Evolutionary conservation across 331 rosid genomes (phyloP).

Genomic region (Spiraea crenata): DNA sequence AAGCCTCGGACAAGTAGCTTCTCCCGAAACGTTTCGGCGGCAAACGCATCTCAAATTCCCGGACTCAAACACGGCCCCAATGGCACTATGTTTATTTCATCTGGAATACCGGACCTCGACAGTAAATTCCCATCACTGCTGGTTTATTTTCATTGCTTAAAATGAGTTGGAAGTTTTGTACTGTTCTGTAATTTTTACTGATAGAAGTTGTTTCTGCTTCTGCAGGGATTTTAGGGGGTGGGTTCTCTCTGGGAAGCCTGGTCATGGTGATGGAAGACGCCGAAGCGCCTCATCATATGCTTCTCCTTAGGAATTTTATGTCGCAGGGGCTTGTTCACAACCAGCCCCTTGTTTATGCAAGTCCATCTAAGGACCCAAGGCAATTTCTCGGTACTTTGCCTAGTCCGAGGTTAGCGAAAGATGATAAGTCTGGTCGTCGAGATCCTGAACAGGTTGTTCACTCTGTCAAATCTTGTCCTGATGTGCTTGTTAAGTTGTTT

Average conservation of each 20-base stretch:
- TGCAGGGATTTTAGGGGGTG: constrained; percentile 84
- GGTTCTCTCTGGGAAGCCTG: constrained; percentile 79
- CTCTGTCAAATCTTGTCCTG: neutral
- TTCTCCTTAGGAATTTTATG: constrained; percentile 85
- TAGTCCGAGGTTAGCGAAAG: constrained; percentile 56
- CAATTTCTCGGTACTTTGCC: constrained; percentile 94
- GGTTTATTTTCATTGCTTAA: constrained; percentile 12
- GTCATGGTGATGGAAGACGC: constrained; percentile 94
- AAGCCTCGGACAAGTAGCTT: constrained; percentile 67
- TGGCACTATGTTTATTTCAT: constrained; percentile 66
- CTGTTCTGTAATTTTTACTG: neutral
- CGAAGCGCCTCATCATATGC: constrained; percentile 98
- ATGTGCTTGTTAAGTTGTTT: neutral
- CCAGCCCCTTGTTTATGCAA: constrained; percentile 83
- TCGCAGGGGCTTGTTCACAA: constrained; percentile 79
- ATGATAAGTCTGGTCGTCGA: constrained; percentile 43
- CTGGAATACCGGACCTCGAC: constrained; percentile 85
- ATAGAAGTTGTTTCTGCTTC: neutral
- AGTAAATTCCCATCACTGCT: constrained; percentile 43
- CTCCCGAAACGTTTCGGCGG: constrained; percentile 57
- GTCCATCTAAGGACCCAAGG: constrained; percentile 70
- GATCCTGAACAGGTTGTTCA: constrained; percentile 47
- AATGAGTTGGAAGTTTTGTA: neutral
- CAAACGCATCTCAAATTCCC: constrained; percentile 43
- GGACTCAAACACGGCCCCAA: constrained; percentile 79